Conservation (phyloP, 139 green algal species). For the Mesostigma viride region DNA sequence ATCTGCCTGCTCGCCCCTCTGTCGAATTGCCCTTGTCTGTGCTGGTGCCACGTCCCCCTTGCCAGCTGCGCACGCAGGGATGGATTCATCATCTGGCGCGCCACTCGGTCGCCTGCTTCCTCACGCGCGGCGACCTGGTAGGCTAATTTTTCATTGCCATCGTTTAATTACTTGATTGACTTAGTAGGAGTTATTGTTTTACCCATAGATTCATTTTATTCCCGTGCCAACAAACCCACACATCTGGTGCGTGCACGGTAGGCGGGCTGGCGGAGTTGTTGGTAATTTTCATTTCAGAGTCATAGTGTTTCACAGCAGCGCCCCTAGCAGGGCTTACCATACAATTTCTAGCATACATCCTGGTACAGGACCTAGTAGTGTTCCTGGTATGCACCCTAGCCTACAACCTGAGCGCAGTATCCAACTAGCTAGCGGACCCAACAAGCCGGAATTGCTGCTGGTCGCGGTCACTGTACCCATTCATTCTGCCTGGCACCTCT, state of each 20-base stretch:
- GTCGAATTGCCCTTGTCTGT: too few species aligned
- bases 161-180: too few species aligned
- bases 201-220: too few species aligned
- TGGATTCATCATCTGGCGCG: slow-evolving; percentile 92
- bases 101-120: slow-evolving; percentile 86
- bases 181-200: too few species aligned
- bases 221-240: too few species aligned
- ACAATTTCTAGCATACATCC: background rate
- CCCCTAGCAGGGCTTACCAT: background rate
- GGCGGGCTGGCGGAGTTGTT: too few species aligned
- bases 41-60: too few species aligned
- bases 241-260: too few species aligned
- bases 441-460: background rate
- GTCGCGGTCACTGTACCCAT: background rate
- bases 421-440: background rate
- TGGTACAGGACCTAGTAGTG: background rate
- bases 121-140: slow-evolving; percentile 83
- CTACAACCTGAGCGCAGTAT: background rate
- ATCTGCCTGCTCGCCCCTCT: too few species aligned
- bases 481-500: background rate
- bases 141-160: background rate
- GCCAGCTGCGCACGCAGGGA: slow-evolving; percentile 60
- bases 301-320: background rate
- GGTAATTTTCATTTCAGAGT: too few species aligned
- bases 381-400: background rate